Percentiles rank a stretch among this genome's conserved stretches.
These are phyloP conservation scores for Dichomitus squalens DNA, from an alignment of 1,284 basidiomycete genomes.

Conservation along the genomic window DNA sequence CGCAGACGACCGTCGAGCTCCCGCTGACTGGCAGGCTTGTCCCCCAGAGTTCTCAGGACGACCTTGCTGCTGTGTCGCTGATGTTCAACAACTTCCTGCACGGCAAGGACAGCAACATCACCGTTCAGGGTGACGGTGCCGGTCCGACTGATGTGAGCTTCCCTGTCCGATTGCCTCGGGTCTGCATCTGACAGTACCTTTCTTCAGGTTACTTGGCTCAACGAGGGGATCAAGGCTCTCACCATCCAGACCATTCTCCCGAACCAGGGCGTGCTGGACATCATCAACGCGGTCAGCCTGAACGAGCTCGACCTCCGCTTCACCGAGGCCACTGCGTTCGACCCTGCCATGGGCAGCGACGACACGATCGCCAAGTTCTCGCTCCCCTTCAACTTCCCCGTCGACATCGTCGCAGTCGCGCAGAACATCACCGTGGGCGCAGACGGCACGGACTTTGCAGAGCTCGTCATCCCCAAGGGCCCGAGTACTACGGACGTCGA, in stretches of 20 bases:
- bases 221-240: conserved; percentile 74
- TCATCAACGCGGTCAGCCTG: conserved; percentile 70
- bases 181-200: background rate
- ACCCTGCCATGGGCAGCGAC: conserved; percentile 61
- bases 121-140: conserved; percentile 65
- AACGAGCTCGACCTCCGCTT: conserved; percentile 70
- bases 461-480: conserved; percentile 63
- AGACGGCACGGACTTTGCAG: conserved; percentile 59
- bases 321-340: conserved; percentile 54
- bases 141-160: conserved; percentile 55
- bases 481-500: conserved; percentile 66
- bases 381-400: conserved; percentile 72
- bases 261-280: conserved; percentile 59
- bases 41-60: conserved; percentile 56
- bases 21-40: conserved; percentile 67
- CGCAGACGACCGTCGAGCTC: conserved; percentile 56
- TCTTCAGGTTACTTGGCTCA: conserved; percentile 70
- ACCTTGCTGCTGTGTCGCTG: conserved; percentile 61
- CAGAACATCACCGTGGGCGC: conserved; percentile 65
- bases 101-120: conserved; percentile 62
- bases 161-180: background rate
- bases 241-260: conserved; percentile 64
- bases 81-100: conserved; percentile 80
- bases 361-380: conserved; percentile 65
- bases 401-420: conserved; percentile 65